Base-by-base conservation (phyloP, 1,284 basidiomycete species). In the Boletus semigastroideus region DNA sequence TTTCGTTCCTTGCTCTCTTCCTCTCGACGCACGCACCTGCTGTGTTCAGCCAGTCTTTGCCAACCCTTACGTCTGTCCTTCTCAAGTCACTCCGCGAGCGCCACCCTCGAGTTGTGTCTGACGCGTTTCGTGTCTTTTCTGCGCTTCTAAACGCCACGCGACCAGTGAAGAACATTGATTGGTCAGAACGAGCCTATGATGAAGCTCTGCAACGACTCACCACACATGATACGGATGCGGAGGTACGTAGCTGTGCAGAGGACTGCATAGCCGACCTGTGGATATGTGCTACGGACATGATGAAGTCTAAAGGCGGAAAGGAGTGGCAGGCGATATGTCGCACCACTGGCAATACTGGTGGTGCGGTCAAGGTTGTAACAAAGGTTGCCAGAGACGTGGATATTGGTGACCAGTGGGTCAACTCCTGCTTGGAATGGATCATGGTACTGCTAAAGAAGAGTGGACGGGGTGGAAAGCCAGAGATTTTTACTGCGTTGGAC, bases 151-250 rank as follows among this genome's bases (percentile, higher is more conserved):
- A 80, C 58, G 75, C 82, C 4, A 71, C 81, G 45, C 82, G 79
- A 49, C 86, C 89, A 3, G 69, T 86, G 40, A 84, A 83, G 60
- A 69, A 72, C 16, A 72, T 68, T 5, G 78, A 80, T 28, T 87
- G 89, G 81, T 72, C 83, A 2, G 82, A 89, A 53, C 63, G 73
- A 9, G 76, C 98, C 5, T 96, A 94, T 68, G 73, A 82, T 12
- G 86, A 90, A 48, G 87, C 91, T 3, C 75, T 90, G 3, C 69
- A 74, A 19, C 79, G 93, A 34, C 74, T 99, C 37, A 82, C 76
- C 46, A 89, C 83, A 47, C 82, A 89, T 53, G 90, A 93, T 57
- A 93, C 94, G 5, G 96, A 98, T 67, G 86, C 92, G 12, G 94
- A 98, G 58, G 92, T 99, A 31, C 84, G 92, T 38, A 80, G 83